These are phyloP conservation scores for Cochlearia excelsa DNA, from an alignment of 345 rosid genomes.

Conservation along the genomic window DNA sequence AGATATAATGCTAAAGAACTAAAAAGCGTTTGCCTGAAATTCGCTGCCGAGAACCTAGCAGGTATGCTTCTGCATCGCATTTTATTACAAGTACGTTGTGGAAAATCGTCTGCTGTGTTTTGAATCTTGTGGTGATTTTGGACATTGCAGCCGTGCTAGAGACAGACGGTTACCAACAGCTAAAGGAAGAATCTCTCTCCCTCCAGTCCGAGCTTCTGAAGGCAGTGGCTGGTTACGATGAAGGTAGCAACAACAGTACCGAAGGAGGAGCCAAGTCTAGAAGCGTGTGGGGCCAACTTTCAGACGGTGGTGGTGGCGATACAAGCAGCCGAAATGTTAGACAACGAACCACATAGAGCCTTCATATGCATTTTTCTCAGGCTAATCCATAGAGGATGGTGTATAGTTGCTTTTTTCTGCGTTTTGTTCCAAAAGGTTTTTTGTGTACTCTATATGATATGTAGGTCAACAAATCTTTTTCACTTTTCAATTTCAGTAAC, in stretches of 20 bases:
- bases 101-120: slow-evolving; percentile 8
- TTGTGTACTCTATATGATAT: too few relatives aligned
- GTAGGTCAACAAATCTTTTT: too few relatives aligned
- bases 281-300: slow-evolving; percentile 85
- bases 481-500: too few relatives aligned
- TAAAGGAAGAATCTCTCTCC: slow-evolving; percentile 75
- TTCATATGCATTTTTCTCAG: background rate
- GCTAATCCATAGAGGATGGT: too few relatives aligned
- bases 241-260: slow-evolving; percentile 47
- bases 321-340: slow-evolving; percentile 65
- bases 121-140: slow-evolving; percentile 6
- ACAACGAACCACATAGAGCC: slow-evolving; percentile 49
- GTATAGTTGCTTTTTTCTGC: too few relatives aligned
- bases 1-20: slow-evolving; percentile 75
- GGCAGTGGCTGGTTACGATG: slow-evolving; percentile 76
- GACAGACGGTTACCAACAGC: slow-evolving; percentile 76
- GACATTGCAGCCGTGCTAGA: slow-evolving; percentile 68
- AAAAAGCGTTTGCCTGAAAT: slow-evolving; percentile 72
- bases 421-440: too few relatives aligned
- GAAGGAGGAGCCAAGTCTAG: slow-evolving; percentile 59
- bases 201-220: slow-evolving; percentile 78
- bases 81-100: background rate
- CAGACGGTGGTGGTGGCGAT: slow-evolving; percentile 60
- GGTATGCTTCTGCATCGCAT: slow-evolving; percentile 44
- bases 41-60: slow-evolving; percentile 72